phyloP scores from a whole-genome alignment of 2,329 filamentous ascomycete species.

The Pseudocercospora macadamiae region DNA sequence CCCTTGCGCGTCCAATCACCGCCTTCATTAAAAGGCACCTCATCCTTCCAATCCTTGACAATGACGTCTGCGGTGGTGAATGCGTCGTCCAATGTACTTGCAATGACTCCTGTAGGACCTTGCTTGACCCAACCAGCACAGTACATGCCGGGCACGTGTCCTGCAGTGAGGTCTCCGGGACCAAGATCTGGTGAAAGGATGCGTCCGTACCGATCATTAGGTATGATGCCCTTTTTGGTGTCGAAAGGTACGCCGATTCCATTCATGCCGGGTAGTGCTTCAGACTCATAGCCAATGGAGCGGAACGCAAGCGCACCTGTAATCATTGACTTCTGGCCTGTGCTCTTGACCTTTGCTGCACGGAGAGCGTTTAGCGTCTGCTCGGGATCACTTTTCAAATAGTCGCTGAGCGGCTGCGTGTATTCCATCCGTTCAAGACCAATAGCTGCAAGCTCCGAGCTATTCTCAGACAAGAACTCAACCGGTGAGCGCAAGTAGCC shows the following conservation, averaged over 20 bases:
- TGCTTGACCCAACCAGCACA: constrained; percentile 96
- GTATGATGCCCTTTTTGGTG: constrained; percentile 70
- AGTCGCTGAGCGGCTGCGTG: constrained; percentile 11
- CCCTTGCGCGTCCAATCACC: constrained; percentile 45
- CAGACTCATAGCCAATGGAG: constrained; percentile 92
- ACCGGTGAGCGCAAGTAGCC: constrained; percentile 82
- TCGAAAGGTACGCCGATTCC: constrained; percentile 80
- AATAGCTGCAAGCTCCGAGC: constrained; percentile 63
- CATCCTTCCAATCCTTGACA: constrained; percentile 69
- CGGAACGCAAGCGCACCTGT: constrained; percentile 77
- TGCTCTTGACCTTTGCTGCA: constrained; percentile 29
- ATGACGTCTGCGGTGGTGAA: constrained; percentile 88
- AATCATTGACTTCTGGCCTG: constrained; percentile 47
- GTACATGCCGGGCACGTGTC: constrained; percentile 73
- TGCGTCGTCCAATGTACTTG: constrained; percentile 92
- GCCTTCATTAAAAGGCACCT: constrained; percentile 47
- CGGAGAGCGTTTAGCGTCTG: constrained; percentile 35
- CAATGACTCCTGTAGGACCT: constrained; percentile 93
- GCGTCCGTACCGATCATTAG: constrained; percentile 79
- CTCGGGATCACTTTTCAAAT: constrained; percentile 33
- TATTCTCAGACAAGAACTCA: constrained; percentile 61
- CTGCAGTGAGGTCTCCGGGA: constrained; percentile 47
- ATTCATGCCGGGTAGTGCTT: constrained; percentile 72
- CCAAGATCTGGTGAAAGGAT: constrained; percentile 55
- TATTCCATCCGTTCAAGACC: constrained; percentile 63